Conservation (phyloP, 805 yeast genomes). For the Zygoascus flipseniorum region DNA sequence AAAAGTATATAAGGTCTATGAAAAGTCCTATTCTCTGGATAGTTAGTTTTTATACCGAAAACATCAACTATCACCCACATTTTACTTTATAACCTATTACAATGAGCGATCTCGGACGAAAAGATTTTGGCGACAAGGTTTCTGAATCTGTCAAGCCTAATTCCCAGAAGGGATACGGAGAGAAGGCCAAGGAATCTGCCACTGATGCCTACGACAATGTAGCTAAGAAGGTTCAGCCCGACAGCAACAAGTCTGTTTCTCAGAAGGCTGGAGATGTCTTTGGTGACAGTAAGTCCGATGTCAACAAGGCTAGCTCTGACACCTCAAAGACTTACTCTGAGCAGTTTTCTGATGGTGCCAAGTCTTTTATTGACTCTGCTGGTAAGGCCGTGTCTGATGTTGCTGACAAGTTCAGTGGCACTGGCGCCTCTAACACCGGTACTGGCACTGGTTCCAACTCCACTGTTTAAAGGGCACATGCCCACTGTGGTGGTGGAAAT, state of each 20-base stretch:
- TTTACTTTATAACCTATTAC: neutral
- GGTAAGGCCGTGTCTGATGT: constrained; percentile 27
- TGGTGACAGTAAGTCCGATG: constrained; percentile 34
- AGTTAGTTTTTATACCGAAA: neutral
- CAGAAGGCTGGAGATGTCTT: constrained; percentile 64
- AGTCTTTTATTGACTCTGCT: constrained; percentile 24
- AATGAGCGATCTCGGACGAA: constrained; percentile 49
- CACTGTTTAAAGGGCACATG: neutral
- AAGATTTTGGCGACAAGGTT: constrained; percentile 60
- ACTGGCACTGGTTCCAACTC: neutral
- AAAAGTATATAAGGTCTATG: neutral
- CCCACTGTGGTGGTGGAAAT: too few relatives aligned
- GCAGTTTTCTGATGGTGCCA: constrained; percentile 14
- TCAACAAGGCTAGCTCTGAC: constrained; percentile 19
- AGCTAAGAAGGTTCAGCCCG: constrained; percentile 54
- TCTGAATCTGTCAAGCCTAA: constrained; percentile 65
- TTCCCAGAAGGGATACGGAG: constrained; percentile 51
- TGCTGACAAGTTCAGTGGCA: constrained; percentile 26
- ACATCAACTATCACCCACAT: neutral
- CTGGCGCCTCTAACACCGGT: neutral
- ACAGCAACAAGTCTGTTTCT: constrained; percentile 54
- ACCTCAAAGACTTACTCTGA: constrained; percentile 22
- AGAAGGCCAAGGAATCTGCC: constrained; percentile 62
- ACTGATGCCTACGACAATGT: constrained; percentile 60
- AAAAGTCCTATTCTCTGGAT: too few relatives aligned